phyloP scores from a whole-genome alignment of 2,329 filamentous ascomycete genomes.

The Xylaria digitata region DNA sequence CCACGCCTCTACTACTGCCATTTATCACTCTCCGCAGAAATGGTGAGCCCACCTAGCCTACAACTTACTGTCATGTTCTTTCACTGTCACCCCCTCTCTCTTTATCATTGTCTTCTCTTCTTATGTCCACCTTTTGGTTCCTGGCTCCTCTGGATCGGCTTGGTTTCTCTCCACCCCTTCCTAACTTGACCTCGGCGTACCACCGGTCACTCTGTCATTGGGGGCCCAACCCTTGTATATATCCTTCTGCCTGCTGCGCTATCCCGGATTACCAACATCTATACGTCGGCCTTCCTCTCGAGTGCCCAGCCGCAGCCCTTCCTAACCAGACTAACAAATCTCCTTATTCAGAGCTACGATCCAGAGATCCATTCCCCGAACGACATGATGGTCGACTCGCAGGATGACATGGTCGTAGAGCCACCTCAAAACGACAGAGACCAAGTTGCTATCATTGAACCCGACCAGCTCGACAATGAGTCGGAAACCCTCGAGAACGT shows the following conservation, averaged over 20 bases:
- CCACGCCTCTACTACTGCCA: slow-evolving; percentile 2
- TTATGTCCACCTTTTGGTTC: slow-evolving; percentile 2
- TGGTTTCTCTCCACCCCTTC: slow-evolving; percentile 12
- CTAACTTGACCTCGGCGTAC: slow-evolving; percentile 13
- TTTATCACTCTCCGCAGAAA: slow-evolving; percentile 30
- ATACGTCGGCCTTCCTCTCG: not conserved
- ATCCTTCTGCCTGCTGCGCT: slow-evolving; percentile 9
- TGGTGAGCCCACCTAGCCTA: slow-evolving; percentile 38
- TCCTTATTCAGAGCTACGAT: slow-evolving; percentile 60
- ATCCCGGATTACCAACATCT: slow-evolving; percentile 2
- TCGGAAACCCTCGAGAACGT: slow-evolving; percentile 60
- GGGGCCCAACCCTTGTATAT: not conserved
- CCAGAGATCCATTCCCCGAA: slow-evolving; percentile 64
- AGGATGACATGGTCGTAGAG: slow-evolving; percentile 64
- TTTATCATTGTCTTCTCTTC: slow-evolving; percentile 29
- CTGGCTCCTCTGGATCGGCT: slow-evolving; percentile 12
- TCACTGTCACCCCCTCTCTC: slow-evolving; percentile 9
- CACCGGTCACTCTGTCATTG: slow-evolving; percentile 11
- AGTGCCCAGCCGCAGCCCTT: not conserved
- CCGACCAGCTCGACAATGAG: slow-evolving; percentile 63
- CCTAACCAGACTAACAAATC: slow-evolving; percentile 40
- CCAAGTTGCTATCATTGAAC: slow-evolving; percentile 65
- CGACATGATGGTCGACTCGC: slow-evolving; percentile 67
- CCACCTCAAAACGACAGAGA: slow-evolving; percentile 62
- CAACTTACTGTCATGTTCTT: slow-evolving; percentile 10